Percentiles rank a stretch among this genome's conserved stretches.
Conservation (phyloP, 805 yeast species). For the Debaryomyces tyrocola region DNA sequence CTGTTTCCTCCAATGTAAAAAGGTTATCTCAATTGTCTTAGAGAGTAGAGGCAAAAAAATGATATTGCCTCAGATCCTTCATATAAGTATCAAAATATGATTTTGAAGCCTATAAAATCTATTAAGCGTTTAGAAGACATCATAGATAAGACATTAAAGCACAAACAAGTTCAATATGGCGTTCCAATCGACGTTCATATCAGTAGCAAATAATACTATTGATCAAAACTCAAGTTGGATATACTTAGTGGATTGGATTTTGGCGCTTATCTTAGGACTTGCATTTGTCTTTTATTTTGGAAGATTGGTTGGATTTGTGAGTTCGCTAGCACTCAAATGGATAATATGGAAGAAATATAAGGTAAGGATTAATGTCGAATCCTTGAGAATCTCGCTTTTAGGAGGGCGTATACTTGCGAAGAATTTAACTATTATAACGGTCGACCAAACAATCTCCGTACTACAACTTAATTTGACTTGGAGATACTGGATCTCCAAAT, state of each 20-base stretch:
- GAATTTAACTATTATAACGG: constrained; percentile 71
- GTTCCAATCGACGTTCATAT: constrained; percentile 23
- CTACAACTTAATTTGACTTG: constrained; percentile 78
- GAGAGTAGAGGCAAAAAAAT: too few relatives aligned
- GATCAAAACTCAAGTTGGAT: constrained; percentile 49
- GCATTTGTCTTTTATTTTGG: constrained; percentile 75
- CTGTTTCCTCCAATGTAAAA: too few relatives aligned
- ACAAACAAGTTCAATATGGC: constrained; percentile 16
- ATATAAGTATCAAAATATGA: too few relatives aligned
- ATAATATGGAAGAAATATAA: constrained; percentile 63
- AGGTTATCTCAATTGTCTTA: too few relatives aligned
- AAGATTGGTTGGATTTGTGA: constrained; percentile 60
- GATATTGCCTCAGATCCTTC: too few relatives aligned
- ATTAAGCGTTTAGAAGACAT: too few relatives aligned
- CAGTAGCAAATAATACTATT: constrained; percentile 21
- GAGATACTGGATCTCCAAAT: constrained; percentile 76
- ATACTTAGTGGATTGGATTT: constrained; percentile 80
- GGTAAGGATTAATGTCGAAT: constrained; percentile 64
- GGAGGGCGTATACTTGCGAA: constrained; percentile 83
- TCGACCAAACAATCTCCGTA: constrained; percentile 68
- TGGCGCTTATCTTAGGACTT: constrained; percentile 60
- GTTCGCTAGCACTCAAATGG: constrained; percentile 53
- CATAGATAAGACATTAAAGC: too few relatives aligned
- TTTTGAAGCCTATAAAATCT: too few relatives aligned
- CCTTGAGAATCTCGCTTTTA: constrained; percentile 72